Conservation (phyloP, 345 rosid species). For the Limnanthes douglasii region DNA sequence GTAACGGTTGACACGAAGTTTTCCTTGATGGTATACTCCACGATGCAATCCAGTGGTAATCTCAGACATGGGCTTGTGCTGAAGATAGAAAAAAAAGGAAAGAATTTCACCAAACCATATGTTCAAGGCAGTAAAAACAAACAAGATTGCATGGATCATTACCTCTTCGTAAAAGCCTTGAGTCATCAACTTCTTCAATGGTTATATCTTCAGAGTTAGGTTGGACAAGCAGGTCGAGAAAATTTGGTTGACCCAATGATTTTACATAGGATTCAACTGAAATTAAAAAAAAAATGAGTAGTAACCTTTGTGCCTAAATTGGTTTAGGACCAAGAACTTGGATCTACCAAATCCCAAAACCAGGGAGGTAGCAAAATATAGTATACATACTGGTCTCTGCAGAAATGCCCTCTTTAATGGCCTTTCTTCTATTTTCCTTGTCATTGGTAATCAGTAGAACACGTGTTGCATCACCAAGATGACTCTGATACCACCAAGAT, state of each 20-base stretch:
- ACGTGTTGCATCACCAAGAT: conserved; percentile 49
- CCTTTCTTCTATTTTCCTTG: conserved; percentile 77
- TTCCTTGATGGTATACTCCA: conserved; percentile 96
- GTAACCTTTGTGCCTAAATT: too few relatives aligned
- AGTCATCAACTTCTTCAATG: conserved; percentile 82
- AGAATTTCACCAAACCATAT: conserved; percentile 1
- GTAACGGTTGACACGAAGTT: conserved; percentile 87
- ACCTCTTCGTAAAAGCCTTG: conserved; percentile 90
- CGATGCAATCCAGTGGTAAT: conserved; percentile 82
- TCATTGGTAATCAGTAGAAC: conserved; percentile 85
- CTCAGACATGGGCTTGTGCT: conserved; percentile 99
- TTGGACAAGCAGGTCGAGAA: conserved; percentile 82
- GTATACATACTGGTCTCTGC: conserved; percentile 68
- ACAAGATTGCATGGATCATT: not conserved
- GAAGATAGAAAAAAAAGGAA: conserved; percentile 13
- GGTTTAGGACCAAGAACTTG: too few relatives aligned
- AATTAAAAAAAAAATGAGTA: conserved; percentile 15
- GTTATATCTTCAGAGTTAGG: conserved; percentile 47
- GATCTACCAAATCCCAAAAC: too few relatives aligned
- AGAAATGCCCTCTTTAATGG: conserved; percentile 73
- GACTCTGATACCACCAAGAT: conserved; percentile 96
- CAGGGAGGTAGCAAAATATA: too few relatives aligned
- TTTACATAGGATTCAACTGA: conserved; percentile 88
- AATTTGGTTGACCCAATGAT: conserved; percentile 60
- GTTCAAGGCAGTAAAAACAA: conserved; percentile 7